These are phyloP conservation scores for Cymbidium sinense DNA, from an alignment of 106 monocot species.

Conservation along the genomic window DNA sequence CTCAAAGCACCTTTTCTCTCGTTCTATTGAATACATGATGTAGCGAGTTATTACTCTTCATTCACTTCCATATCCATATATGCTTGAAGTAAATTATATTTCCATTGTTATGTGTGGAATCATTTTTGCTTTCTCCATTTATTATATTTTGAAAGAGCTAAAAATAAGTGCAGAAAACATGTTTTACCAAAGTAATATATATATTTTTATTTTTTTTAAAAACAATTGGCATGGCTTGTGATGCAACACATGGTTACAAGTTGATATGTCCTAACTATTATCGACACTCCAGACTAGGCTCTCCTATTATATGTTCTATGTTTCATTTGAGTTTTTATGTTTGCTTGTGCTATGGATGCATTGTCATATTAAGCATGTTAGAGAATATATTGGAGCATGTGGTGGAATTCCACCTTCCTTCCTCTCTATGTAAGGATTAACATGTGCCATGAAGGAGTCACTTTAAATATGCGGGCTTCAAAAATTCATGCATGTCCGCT, in stretches of 20 bases:
- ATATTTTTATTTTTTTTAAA: not conserved
- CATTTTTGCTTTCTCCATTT: not conserved
- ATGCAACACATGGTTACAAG: not conserved
- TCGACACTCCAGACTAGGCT: too few relatives aligned
- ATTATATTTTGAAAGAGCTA: not conserved
- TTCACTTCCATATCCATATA: not conserved
- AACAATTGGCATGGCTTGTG: not conserved
- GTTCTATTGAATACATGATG: not conserved
- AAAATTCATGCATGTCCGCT: too few relatives aligned
- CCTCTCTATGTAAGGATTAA: too few relatives aligned
- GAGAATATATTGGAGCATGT: too few relatives aligned
- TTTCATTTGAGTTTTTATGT: too few relatives aligned
- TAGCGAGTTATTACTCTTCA: not conserved
- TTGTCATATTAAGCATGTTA: too few relatives aligned
- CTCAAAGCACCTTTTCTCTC: not conserved
- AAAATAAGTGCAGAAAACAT: not conserved
- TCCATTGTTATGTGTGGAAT: not conserved
- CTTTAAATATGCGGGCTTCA: too few relatives aligned
- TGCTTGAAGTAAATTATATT: not conserved
- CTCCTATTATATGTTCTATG: too few relatives aligned
- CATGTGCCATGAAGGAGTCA: too few relatives aligned
- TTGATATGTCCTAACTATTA: too few relatives aligned
- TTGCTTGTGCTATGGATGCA: too few relatives aligned
- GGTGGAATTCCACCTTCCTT: too few relatives aligned
- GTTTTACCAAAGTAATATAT: not conserved